These are phyloP conservation scores for Obelidium mucronatum DNA, from an alignment of 192 early-diverging fungal species.

Conservation along the genomic window DNA sequence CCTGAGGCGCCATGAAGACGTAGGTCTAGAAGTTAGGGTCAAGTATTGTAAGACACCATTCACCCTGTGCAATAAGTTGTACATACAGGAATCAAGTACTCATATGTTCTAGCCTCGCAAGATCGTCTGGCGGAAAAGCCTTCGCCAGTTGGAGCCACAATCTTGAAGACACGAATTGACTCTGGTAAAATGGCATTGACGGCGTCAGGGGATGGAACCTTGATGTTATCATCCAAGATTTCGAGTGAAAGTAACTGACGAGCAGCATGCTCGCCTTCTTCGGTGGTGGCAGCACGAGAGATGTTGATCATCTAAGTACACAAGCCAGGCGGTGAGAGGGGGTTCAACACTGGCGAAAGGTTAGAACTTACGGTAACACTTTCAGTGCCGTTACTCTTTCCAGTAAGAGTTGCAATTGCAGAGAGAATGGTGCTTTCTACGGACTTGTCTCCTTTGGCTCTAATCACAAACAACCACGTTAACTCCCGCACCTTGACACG, in stretches of 20 bases:
- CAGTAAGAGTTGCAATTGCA: constrained; percentile 48
- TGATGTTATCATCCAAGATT: constrained; percentile 23
- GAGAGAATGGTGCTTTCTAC: constrained; percentile 48
- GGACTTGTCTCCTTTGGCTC: constrained; percentile 52
- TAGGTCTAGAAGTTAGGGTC: constrained; percentile 41
- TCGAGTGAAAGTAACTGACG: constrained; percentile 40
- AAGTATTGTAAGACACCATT: background rate
- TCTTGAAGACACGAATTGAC: constrained; percentile 32
- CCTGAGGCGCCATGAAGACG: constrained; percentile 52
- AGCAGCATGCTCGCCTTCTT: constrained; percentile 46
- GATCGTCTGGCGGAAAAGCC: constrained; percentile 56
- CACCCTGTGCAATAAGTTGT: background rate
- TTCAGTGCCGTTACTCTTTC: constrained; percentile 36
- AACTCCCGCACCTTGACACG: background rate
- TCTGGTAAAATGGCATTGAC: constrained; percentile 37
- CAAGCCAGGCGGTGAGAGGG: background rate
- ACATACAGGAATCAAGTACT: constrained; percentile 58
- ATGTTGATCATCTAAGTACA: constrained; percentile 51
- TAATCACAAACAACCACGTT: constrained; percentile 4
- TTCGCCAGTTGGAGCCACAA: constrained; percentile 17
- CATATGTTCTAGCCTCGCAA: constrained; percentile 58
- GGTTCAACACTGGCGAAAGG: background rate
- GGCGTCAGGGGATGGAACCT: constrained; percentile 23
- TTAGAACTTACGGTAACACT: constrained; percentile 42
- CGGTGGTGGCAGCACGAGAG: constrained; percentile 51